Base-by-base conservation (phyloP, 192 early-diverging fungal species). In the Umbelopsis sp. region DNA sequence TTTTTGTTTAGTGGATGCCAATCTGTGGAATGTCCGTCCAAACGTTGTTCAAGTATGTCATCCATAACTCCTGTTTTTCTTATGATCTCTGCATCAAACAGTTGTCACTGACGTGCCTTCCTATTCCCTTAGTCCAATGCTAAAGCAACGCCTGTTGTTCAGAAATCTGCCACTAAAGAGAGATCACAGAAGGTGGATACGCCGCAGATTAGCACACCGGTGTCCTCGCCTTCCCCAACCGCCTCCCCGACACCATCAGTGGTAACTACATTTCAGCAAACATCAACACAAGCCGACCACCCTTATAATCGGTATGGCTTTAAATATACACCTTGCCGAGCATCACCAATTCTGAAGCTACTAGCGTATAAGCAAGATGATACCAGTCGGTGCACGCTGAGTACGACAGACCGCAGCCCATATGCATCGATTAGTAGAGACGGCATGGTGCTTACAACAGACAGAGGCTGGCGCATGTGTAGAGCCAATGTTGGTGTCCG, bases 391-490 rank as follows among this genome's bases (percentile, higher is more conserved):
- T 77, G 87, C 4, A 74, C 78, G 5, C 75, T 91, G 2, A 82
- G 81, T 52, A 77, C 80, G 32, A 79, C 84, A 12, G 90, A 91
- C 54, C 87, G 85, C 62, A 89, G 87, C 59, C 83, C 87, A 1
- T 85, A 84, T 50, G 81, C 89, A 41, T 77, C 77, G 9, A 81
- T 91, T 32, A 80, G 83, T 34, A 80, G 81, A 20, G 86, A 90
- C 43, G 83, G 87, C 24, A 71, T 76, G 68, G 86, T 86, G 0
- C 80, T 84, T 11, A 89, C 90, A n/a, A 89, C 86, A 0, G 86
- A 87, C 47, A 81, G 80, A 69, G 90, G 90, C 0, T 91, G 89
- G 72, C 84, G 89, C 6, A 91, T 84, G 76, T 85, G 82, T 29
- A 81, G 90, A 6, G 84, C 89, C 7, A 90, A 85, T 71, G 81